These are phyloP conservation scores for Mycena vulgaris DNA, from an alignment of 768 basidiomycete genomes.

Conservation along the genomic window DNA sequence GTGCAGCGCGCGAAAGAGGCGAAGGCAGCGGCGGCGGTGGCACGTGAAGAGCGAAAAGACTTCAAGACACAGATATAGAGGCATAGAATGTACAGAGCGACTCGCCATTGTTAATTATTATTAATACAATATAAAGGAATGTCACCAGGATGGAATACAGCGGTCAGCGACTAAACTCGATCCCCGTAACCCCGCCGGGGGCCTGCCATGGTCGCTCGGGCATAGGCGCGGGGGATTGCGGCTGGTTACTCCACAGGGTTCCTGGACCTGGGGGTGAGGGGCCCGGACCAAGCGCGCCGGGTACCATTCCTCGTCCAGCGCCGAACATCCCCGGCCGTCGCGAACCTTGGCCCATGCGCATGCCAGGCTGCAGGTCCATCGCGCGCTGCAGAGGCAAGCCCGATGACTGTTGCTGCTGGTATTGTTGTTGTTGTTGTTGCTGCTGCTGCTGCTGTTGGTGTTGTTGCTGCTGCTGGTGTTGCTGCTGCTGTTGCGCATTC, in stretches of 20 bases:
- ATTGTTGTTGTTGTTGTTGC: constrained; percentile 11
- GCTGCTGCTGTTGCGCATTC: constrained; percentile 44
- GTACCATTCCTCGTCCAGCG: constrained; percentile 54
- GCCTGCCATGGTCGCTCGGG: constrained; percentile 29
- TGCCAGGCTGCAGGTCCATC: constrained; percentile 66
- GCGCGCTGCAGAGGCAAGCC: constrained; percentile 60
- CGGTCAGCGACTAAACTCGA: constrained; percentile 32
- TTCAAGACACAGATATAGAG: constrained; percentile 6
- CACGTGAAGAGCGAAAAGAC: neutral
- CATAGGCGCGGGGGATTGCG: constrained; percentile 8
- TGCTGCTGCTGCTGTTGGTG: constrained; percentile 42
- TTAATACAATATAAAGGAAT: constrained; percentile 25
- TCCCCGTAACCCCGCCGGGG: constrained; percentile 17
- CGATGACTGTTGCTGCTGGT: constrained; percentile 44
- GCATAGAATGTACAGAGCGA: no score
- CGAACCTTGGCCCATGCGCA: constrained; percentile 66
- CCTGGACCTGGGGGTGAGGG: constrained; percentile 53
- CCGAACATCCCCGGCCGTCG: constrained; percentile 76
- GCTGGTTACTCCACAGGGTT: constrained; percentile 51
- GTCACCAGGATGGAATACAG: constrained; percentile 26
- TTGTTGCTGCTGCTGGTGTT: constrained; percentile 37
- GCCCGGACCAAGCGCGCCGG: constrained; percentile 49
- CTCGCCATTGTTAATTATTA: constrained; percentile 5
- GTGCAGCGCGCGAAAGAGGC: neutral
- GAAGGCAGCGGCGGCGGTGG: neutral